A percentile compares a stretch with the other conserved stretches of the same genome.
Evolutionary conservation across 2,329 filamentous ascomycete species (phyloP).

Genomic region (Fusarium protoensiforme): DNA sequence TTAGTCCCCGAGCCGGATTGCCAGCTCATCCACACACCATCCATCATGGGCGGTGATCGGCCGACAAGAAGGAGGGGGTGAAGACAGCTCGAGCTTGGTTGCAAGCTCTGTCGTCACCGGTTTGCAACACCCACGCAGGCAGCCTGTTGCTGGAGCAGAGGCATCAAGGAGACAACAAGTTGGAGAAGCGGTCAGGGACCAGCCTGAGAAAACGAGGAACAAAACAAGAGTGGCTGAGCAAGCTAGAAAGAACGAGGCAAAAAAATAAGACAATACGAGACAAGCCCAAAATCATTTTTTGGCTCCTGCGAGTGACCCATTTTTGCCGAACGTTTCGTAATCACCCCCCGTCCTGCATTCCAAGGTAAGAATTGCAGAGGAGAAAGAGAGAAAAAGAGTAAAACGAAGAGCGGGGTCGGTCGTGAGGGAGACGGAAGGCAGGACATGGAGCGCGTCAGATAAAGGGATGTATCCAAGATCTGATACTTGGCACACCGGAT

Average conservation of each 20-base stretch:
- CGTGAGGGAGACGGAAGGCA: background rate
- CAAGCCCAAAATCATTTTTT: conserved; percentile 4
- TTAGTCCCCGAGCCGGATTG: conserved; percentile 39
- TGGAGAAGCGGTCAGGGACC: conserved; percentile 17
- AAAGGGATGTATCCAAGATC: conserved; percentile 11
- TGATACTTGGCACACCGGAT: conserved; percentile 16
- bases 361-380: background rate
- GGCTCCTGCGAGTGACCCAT: background rate
- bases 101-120: conserved; percentile 32
- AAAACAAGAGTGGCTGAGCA: conserved; percentile 3
- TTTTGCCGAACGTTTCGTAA: conserved; percentile 4
- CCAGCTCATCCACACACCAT: conserved; percentile 44
- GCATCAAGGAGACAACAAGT: background rate
- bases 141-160: conserved; percentile 4
- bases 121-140: conserved; percentile 3
- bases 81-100: conserved; percentile 20
- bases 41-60: conserved; percentile 36
- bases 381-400: background rate
- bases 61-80: conserved; percentile 37
- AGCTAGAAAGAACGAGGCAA: background rate
- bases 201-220: background rate
- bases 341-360: conserved; percentile 21
- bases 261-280: conserved; percentile 13
- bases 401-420: conserved; percentile 11
- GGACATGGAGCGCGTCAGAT: conserved; percentile 23